Evolutionary conservation across 371 early-diverging fungal species (phyloP).

Genomic region (Dentiscutata heterogama): DNA sequence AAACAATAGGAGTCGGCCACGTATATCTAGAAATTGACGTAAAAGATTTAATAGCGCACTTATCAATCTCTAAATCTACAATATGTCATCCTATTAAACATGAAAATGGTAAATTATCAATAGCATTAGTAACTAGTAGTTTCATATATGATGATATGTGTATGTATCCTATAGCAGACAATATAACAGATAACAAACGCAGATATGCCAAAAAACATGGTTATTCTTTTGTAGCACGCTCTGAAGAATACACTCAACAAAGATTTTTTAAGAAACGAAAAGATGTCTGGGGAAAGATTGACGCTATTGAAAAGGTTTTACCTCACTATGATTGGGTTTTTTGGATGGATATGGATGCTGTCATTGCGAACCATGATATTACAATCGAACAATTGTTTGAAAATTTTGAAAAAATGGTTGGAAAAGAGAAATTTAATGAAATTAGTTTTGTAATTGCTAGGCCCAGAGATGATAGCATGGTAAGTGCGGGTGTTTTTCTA

Average conservation of each 20-base stretch:
- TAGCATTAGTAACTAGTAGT: conserved; percentile 69
- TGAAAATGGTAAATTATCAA: conserved; percentile 9
- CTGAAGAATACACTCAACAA: conserved; percentile 71
- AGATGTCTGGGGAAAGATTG: conserved; percentile 72
- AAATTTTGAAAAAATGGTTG: conserved; percentile 36
- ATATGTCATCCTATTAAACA: conserved; percentile 3
- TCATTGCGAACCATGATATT: conserved; percentile 62
- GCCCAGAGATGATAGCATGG: conserved; percentile 61
- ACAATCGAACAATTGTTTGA: conserved; percentile 58
- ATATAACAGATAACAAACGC: conserved; percentile 67
- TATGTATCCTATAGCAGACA: conserved; percentile 66
- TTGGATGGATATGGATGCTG: conserved; percentile 78
- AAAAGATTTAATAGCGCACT: not conserved
- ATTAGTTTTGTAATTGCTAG: conserved; percentile 54
- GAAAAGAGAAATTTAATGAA: not conserved
- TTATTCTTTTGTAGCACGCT: conserved; percentile 71
- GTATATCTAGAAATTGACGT: conserved; percentile 30
- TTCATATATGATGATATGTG: conserved; percentile 66
- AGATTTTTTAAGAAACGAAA: conserved; percentile 52
- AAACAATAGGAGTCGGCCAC: conserved; percentile 16
- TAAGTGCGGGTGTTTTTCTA: conserved; percentile 73
- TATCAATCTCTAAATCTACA: not conserved
- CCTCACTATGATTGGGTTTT: conserved; percentile 76
- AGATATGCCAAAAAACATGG: conserved; percentile 64
- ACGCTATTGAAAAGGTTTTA: conserved; percentile 67